phyloP scores from a whole-genome alignment of 2,329 filamentous ascomycete species.

The Ophiosphaerella herpotricha region DNA sequence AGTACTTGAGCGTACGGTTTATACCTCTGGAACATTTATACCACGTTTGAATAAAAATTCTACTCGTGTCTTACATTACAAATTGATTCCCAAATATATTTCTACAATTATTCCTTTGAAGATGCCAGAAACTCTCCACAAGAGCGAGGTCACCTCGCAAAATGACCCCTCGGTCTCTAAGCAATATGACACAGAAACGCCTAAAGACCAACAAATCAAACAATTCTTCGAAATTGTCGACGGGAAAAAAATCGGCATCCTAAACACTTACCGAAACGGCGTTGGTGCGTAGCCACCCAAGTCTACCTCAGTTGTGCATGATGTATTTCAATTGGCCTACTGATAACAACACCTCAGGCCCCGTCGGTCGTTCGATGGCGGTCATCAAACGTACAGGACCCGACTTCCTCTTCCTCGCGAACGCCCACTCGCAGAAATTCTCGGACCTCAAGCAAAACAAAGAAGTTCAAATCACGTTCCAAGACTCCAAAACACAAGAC shows the following conservation, averaged over 20 bases:
- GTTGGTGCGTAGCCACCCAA: constrained; percentile 38
- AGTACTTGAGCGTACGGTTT: constrained; percentile 22
- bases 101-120: constrained; percentile 31
- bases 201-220: constrained; percentile 51
- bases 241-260: constrained; percentile 50
- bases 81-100: constrained; percentile 16
- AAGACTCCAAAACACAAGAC: constrained; percentile 53
- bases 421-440: constrained; percentile 54
- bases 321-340: background rate
- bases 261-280: constrained; percentile 49
- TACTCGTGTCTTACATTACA: background rate
- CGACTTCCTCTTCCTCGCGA: too few relatives aligned
- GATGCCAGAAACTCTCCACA: constrained; percentile 52
- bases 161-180: constrained; percentile 40
- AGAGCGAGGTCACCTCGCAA: constrained; percentile 48
- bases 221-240: constrained; percentile 56
- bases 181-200: too few relatives aligned
- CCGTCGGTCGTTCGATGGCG: constrained; percentile 55
- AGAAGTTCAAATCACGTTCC: constrained; percentile 52
- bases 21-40: constrained; percentile 1
- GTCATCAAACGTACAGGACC: constrained; percentile 38
- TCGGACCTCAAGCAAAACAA: constrained; percentile 50
- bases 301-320: too few relatives aligned
- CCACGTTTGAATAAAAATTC: constrained; percentile 7
- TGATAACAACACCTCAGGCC: constrained; percentile 28